These are phyloP conservation scores for Candida nonsorbophila DNA, from an alignment of 805 yeast species.

Conservation along the genomic window DNA sequence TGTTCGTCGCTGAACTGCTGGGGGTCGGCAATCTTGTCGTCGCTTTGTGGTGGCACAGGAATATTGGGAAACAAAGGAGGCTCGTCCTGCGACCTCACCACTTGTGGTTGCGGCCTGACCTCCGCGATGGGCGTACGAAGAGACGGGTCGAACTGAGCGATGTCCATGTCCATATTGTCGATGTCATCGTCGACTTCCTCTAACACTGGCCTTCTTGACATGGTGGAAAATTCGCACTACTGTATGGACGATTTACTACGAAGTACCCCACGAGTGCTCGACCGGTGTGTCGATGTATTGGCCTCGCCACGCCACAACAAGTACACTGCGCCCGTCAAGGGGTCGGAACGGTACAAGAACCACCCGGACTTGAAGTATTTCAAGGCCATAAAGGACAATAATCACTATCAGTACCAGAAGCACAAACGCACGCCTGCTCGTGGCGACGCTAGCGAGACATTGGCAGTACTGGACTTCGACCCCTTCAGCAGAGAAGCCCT, in stretches of 20 bases:
- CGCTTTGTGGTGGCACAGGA: slow-evolving; percentile 17
- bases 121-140: slow-evolving; percentile 71
- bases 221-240: no score
- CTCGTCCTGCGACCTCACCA: slow-evolving; percentile 57
- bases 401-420: slow-evolving; percentile 34
- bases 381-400: slow-evolving; percentile 25
- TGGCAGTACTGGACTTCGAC: slow-evolving; percentile 19
- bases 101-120: slow-evolving; percentile 48
- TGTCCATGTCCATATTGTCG: slow-evolving; percentile 89
- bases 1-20: slow-evolving; percentile 47
- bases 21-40: slow-evolving; percentile 22
- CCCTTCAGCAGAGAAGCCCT: slow-evolving; percentile 34
- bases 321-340: slow-evolving; percentile 10
- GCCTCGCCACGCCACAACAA: slow-evolving; percentile 10
- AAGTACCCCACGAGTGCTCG: slow-evolving; percentile 18
- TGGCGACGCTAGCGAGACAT: slow-evolving; percentile 8
- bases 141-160: slow-evolving; percentile 78
- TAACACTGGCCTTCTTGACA: slow-evolving; percentile 55
- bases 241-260: no score
- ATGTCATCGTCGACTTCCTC: slow-evolving; percentile 81
- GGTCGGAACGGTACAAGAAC: slow-evolving; percentile 8
- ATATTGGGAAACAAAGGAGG: slow-evolving; percentile 24
- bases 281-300: slow-evolving; percentile 18
- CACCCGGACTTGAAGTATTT: slow-evolving; percentile 39
- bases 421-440: slow-evolving; percentile 13